A percentile compares a stretch with the other conserved stretches of the same genome.
Evolutionary conservation across 176 grass and related monocot genomes (phyloP).

Genomic region (Typha latifolia): DNA sequence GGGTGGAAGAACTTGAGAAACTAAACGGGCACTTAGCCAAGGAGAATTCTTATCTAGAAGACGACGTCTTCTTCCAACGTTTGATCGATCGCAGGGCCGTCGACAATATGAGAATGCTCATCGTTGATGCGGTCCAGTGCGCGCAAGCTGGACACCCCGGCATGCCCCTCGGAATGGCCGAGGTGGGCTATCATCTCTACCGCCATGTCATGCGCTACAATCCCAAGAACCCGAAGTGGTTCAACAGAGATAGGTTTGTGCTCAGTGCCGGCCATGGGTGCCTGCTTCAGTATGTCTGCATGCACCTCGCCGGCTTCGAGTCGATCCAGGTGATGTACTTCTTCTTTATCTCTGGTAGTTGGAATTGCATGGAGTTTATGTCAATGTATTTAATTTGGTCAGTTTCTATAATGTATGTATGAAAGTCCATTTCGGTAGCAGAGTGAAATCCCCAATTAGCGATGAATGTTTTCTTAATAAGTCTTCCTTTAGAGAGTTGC

Average conservation of each 20-base stretch:
- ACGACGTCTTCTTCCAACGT: not conserved
- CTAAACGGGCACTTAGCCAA: not conserved
- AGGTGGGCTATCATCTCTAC: not conserved
- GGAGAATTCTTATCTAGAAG: not conserved
- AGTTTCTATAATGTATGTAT: no score
- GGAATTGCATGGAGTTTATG: no score
- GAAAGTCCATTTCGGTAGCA: no score
- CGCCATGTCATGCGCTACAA: conserved; percentile 3
- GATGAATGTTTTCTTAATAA: no score
- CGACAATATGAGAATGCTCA: conserved; percentile 8
- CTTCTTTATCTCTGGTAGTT: not conserved
- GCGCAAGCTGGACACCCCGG: conserved; percentile 2
- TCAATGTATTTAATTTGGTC: no score
- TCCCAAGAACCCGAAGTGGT: conserved; percentile 5
- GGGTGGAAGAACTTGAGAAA: conserved; percentile 5
- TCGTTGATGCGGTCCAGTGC: conserved; percentile 8
- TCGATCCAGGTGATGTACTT: conserved; percentile 1
- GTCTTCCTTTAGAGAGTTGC: no score
- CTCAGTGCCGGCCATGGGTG: conserved; percentile 6
- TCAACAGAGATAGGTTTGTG: conserved; percentile 5
- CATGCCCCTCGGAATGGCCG: conserved; percentile 8
- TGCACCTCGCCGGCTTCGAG: conserved; percentile 5
- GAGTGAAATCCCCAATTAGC: no score
- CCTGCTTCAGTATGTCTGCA: conserved; percentile 13
- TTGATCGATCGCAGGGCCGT: conserved; percentile 3